Conservation (phyloP, 31 red algal genomes). For the Bonnemaisonia californica region DNA sequence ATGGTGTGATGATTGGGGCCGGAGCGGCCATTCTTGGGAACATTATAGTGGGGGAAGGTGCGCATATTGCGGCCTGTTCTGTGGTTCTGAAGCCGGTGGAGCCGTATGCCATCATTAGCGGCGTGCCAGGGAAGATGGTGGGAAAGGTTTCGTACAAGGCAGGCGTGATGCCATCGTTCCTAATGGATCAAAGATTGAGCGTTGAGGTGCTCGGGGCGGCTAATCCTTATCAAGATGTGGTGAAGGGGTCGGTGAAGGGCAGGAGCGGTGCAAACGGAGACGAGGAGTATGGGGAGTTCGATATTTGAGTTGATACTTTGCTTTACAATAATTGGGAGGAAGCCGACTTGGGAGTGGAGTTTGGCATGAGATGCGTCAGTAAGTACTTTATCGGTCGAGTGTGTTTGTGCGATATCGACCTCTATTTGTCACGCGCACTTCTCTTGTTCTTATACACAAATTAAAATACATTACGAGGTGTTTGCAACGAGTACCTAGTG, state of each 20-base stretch:
- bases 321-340: neutral
- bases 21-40: slow-evolving; percentile 93
- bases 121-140: slow-evolving; percentile 94
- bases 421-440: neutral
- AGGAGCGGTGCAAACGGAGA: slow-evolving; percentile 11
- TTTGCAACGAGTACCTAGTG: neutral
- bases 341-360: too few relatives aligned
- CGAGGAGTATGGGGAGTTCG: slow-evolving; percentile 37
- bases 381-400: neutral
- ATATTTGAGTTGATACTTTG: slow-evolving; percentile 9
- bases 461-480: slow-evolving; percentile 15
- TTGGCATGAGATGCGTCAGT: too few relatives aligned
- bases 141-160: slow-evolving; percentile 73
- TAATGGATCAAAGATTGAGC: slow-evolving; percentile 78
- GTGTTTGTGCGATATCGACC: neutral
- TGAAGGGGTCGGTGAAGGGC: slow-evolving; percentile 63
- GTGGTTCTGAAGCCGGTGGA: slow-evolving; percentile 93
- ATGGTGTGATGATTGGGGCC: slow-evolving; percentile 94
- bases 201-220: slow-evolving; percentile 62
- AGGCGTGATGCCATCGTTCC: slow-evolving; percentile 70
- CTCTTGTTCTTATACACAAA: slow-evolving; percentile 24
- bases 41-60: slow-evolving; percentile 83
- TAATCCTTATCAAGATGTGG: slow-evolving; percentile 69
- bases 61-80: slow-evolving; percentile 82
- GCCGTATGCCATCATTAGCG: slow-evolving; percentile 88